Evolutionary conservation across 257 asterid genomes (phyloP).

Genomic region (Solanum boliviense): DNA sequence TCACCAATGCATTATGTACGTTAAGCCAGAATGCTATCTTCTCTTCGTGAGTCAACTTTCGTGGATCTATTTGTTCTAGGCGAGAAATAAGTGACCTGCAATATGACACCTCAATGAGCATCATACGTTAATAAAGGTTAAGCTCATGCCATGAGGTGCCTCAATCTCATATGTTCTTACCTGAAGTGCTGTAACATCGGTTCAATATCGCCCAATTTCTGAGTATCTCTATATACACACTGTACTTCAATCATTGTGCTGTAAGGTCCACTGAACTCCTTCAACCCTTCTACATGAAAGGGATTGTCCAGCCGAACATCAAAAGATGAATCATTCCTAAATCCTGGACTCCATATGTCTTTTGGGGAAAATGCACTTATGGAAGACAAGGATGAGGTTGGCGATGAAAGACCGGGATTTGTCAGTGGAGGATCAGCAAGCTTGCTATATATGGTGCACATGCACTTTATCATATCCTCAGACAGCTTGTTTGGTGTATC

Average conservation of each 20-base stretch:
- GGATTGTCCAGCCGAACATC: slow-evolving; percentile 88
- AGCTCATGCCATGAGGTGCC: not conserved
- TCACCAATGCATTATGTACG: slow-evolving; percentile 86
- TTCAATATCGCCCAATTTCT: slow-evolving; percentile 68
- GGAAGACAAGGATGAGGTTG: slow-evolving; percentile 75
- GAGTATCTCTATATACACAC: slow-evolving; percentile 67
- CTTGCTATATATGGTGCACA: slow-evolving; percentile 78
- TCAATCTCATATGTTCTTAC: slow-evolving; percentile 19
- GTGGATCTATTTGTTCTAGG: slow-evolving; percentile 73
- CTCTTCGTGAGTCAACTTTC: slow-evolving; percentile 72
- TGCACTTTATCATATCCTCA: slow-evolving; percentile 94
- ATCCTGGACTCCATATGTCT: slow-evolving; percentile 81
- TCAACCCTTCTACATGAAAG: slow-evolving; percentile 81
- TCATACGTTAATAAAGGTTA: not conserved
- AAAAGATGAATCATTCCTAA: slow-evolving; percentile 67
- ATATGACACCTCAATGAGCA: not conserved
- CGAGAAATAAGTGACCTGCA: slow-evolving; percentile 80
- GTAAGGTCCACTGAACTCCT: slow-evolving; percentile 97
- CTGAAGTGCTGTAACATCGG: slow-evolving; percentile 63
- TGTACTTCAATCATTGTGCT: slow-evolving; percentile 96
- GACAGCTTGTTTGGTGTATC: slow-evolving; percentile 84
- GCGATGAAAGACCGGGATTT: slow-evolving; percentile 65
- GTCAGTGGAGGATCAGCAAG: slow-evolving; percentile 71
- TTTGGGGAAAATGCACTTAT: slow-evolving; percentile 66
- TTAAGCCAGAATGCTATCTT: slow-evolving; percentile 97